Evolutionary conservation across 768 basidiomycete genomes (phyloP).

Genomic region (Podaxis sp.): DNA sequence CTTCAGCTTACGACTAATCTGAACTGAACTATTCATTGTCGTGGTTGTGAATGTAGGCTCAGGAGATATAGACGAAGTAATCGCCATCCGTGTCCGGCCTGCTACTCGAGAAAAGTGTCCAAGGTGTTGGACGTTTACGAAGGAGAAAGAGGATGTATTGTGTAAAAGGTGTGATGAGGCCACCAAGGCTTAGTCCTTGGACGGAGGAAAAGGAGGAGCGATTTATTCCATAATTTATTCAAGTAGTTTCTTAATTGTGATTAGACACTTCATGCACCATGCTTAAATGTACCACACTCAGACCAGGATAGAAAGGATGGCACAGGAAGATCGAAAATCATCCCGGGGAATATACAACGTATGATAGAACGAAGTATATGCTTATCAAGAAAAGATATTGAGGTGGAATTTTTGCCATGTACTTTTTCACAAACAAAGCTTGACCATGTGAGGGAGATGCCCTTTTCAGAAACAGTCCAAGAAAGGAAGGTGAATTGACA

Average conservation of each 20-base stretch:
- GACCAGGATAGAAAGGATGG: too few species aligned
- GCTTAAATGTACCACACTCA: too few species aligned
- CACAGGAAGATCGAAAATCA: too few species aligned
- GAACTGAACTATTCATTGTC: too few species aligned
- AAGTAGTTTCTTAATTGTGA: neutral
- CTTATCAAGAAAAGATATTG: too few species aligned
- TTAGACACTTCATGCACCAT: neutral
- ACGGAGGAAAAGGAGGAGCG: neutral
- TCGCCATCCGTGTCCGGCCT: constrained; percentile 60
- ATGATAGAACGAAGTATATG: too few species aligned
- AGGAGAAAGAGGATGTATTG: constrained; percentile 46
- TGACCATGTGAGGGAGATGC: too few species aligned
- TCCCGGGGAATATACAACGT: too few species aligned
- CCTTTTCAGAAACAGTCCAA: too few species aligned
- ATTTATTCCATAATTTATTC: neutral
- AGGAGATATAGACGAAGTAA: constrained; percentile 28
- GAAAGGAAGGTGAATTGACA: too few species aligned
- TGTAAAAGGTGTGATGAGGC: constrained; percentile 63
- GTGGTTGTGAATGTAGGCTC: neutral
- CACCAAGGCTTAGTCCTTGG: constrained; percentile 11
- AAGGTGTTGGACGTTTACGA: constrained; percentile 85
- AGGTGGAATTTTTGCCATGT: too few species aligned
- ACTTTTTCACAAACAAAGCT: too few species aligned
- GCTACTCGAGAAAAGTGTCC: constrained; percentile 75
- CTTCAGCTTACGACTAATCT: neutral